Conservation (phyloP, 768 basidiomycete species). For the Gymnopilus dilepis region DNA sequence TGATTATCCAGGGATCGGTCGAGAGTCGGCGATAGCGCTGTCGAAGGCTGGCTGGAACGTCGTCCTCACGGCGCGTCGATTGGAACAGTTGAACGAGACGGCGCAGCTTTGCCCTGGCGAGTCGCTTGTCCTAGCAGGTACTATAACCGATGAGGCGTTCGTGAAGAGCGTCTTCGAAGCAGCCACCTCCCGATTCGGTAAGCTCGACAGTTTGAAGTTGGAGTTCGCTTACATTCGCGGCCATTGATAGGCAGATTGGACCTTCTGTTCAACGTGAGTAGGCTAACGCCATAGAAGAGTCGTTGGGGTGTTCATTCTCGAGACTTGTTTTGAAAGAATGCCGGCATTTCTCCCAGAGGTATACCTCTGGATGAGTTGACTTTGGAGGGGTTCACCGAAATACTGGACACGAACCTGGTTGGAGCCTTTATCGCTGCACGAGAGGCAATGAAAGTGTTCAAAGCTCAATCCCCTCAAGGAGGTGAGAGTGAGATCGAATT, state of each 20-base stretch:
- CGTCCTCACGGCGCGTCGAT: slow-evolving; percentile 67
- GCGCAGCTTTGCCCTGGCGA: slow-evolving; percentile 43
- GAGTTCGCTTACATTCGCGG: not conserved
- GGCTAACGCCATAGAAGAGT: not conserved
- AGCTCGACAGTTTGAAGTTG: too few species aligned
- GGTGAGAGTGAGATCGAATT: slow-evolving; percentile 43
- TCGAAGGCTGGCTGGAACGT: slow-evolving; percentile 72
- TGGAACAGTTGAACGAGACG: slow-evolving; percentile 64
- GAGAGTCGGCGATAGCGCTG: slow-evolving; percentile 69
- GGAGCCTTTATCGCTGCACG: slow-evolving; percentile 79
- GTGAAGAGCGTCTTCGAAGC: slow-evolving; percentile 63
- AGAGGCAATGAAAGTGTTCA: slow-evolving; percentile 77
- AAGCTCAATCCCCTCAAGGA: slow-evolving; percentile 71
- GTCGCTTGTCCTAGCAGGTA: slow-evolving; percentile 59
- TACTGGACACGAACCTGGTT: slow-evolving; percentile 74
- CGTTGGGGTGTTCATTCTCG: not conserved
- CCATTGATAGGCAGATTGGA: slow-evolving; percentile 64
- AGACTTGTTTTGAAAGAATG: slow-evolving; percentile 76
- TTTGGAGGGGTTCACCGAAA: slow-evolving; percentile 63
- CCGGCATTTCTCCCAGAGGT: slow-evolving; percentile 60
- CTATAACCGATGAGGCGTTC: slow-evolving; percentile 67
- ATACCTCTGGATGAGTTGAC: slow-evolving; percentile 64
- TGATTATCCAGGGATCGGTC: slow-evolving; percentile 59
- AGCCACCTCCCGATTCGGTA: slow-evolving; percentile 62
- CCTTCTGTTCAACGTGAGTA: slow-evolving; percentile 77